Percentiles rank a stretch among this genome's conserved stretches.
Evolutionary conservation across 2,329 filamentous ascomycete species (phyloP).

Genomic region (Incumbomyces lentus): DNA sequence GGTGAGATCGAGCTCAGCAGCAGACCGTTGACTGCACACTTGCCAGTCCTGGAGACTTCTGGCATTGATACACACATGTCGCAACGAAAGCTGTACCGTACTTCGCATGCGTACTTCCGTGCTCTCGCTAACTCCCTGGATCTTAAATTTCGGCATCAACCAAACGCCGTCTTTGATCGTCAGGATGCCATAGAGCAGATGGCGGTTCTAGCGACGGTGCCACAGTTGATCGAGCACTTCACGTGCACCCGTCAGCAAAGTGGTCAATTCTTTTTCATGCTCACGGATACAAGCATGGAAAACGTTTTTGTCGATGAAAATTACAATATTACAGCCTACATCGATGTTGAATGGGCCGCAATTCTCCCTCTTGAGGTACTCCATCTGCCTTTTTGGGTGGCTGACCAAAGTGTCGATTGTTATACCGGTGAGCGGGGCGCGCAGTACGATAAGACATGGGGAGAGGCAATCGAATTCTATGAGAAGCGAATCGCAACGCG

Average conservation of each 20-base stretch:
- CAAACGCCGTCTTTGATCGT: conserved; percentile 18
- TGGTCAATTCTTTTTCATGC: conserved; percentile 27
- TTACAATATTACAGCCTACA: conserved; percentile 19
- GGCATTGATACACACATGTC: conserved; percentile 20
- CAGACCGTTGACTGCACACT: conserved; percentile 5
- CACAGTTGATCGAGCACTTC: conserved; percentile 4
- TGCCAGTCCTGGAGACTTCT: conserved; percentile 7
- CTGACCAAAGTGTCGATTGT: conserved; percentile 11
- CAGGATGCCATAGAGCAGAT: conserved; percentile 11
- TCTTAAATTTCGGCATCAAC: conserved; percentile 20
- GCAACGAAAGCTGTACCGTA: conserved; percentile 18
- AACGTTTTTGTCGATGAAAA: conserved; percentile 24
- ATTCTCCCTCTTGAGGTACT: conserved; percentile 19
- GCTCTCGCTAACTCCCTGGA: conserved; percentile 23
- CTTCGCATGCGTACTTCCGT: conserved; percentile 20
- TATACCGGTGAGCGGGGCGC: background rate
- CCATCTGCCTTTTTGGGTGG: conserved; percentile 21
- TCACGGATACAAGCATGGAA: conserved; percentile 32
- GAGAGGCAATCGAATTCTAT: conserved; percentile 18
- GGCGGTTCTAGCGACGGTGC: conserved; percentile 22
- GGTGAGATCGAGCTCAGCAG: conserved; percentile 16
- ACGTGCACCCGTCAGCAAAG: conserved; percentile 10
- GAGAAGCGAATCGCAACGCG: conserved; percentile 14
- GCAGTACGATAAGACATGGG: conserved; percentile 11
- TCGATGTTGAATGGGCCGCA: conserved; percentile 23